Evolutionary conservation across 176 grass and related monocot species (phyloP).

Genomic region (Triticum monococcum): DNA sequence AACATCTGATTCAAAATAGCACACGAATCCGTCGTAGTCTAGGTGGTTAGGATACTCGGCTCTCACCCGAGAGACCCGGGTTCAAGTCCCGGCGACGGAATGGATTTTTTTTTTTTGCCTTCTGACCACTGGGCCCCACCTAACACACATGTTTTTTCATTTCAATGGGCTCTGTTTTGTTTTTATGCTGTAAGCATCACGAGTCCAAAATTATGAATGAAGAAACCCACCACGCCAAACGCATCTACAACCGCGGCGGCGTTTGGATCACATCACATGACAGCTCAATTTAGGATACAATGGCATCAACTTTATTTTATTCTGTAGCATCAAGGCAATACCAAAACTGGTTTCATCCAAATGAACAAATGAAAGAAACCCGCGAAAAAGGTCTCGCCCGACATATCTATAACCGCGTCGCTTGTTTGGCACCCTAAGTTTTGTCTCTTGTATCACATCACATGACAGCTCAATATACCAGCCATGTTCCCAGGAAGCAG

Average conservation of each 20-base stretch:
- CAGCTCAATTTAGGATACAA: not conserved
- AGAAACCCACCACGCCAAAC: too few species aligned
- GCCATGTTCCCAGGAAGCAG: not conserved
- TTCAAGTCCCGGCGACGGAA: constrained; percentile 52
- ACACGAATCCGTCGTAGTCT: constrained; percentile 71
- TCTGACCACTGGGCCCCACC: too few species aligned
- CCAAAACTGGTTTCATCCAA: constrained; percentile 24
- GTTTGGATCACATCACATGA: too few species aligned
- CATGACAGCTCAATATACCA: constrained; percentile 13
- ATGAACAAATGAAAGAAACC: not conserved
- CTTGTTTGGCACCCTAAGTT: not conserved
- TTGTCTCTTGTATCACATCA: not conserved
- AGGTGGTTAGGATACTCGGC: constrained; percentile 96
- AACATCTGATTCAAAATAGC: too few species aligned
- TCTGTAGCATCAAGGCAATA: constrained; percentile 17
- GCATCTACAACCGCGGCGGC: too few species aligned
- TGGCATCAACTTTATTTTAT: not conserved
- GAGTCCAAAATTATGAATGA: too few species aligned
- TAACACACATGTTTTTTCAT: too few species aligned
- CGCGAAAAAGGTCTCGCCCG: not conserved
- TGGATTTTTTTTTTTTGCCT: not conserved
- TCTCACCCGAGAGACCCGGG: constrained; percentile 92
- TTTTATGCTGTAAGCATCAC: too few species aligned
- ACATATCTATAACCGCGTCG: constrained; percentile 28
- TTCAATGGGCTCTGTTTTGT: too few species aligned